Evolutionary conservation across 2,329 filamentous ascomycete species (phyloP).

Genomic region (Fusarium palustre): DNA sequence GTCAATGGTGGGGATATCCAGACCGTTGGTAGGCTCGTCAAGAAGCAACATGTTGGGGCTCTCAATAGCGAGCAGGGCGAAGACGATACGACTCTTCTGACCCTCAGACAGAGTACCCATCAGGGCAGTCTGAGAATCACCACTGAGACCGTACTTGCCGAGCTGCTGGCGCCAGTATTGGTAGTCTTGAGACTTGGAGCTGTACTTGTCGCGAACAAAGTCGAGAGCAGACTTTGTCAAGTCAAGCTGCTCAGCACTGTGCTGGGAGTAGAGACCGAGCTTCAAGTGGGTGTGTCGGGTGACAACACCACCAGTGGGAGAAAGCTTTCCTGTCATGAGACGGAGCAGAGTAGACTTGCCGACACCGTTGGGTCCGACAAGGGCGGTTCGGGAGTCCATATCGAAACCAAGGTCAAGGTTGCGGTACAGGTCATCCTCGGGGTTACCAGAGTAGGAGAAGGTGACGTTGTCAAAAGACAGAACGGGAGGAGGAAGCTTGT

Average conservation of each 20-base stretch:
- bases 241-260: conserved; percentile 98
- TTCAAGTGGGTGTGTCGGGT: conserved; percentile 97
- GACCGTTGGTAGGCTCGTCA: conserved; percentile 98
- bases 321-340: conserved; percentile 96
- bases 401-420: conserved; percentile 98
- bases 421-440: conserved; percentile 93
- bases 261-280: conserved; percentile 97
- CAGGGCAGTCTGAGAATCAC: conserved; percentile 93
- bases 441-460: conserved; percentile 94
- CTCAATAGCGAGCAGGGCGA: conserved; percentile 95
- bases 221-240: conserved; percentile 97
- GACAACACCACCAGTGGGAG: conserved; percentile 83
- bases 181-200: conserved; percentile 90
- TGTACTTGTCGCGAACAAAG: conserved; percentile 97
- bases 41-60: conserved; percentile 96
- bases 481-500: conserved; percentile 98
- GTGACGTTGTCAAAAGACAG: conserved; percentile 97
- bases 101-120: conserved; percentile 99
- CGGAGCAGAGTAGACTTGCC: conserved; percentile 97
- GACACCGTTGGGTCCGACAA: conserved; percentile 98
- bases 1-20: conserved; percentile 99
- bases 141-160: conserved; percentile 90
- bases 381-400: conserved; percentile 97
- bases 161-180: conserved; percentile 99
- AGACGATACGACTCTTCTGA: conserved; percentile 98